Conservation (phyloP, 2,329 filamentous ascomycete species). For the Penicillium digitatum region DNA sequence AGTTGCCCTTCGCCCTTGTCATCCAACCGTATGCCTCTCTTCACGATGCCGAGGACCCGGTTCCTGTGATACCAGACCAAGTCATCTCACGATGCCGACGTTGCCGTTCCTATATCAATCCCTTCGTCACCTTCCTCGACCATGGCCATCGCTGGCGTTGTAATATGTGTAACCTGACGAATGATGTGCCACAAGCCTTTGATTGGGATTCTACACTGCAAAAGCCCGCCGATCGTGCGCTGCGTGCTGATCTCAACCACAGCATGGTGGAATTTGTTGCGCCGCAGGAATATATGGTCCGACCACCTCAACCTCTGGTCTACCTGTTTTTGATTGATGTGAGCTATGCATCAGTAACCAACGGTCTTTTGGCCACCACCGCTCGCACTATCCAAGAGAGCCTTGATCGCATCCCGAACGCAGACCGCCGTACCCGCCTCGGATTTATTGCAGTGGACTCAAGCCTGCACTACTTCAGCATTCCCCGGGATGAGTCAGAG, state of each 20-base stretch:
- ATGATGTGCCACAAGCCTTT: slow-evolving; percentile 98
- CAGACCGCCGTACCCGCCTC: slow-evolving; percentile 83
- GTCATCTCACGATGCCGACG: slow-evolving; percentile 94
- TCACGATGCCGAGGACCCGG: slow-evolving; percentile 84
- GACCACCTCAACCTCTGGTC: slow-evolving; percentile 88
- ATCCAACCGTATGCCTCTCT: slow-evolving; percentile 94
- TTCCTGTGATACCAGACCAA: slow-evolving; percentile 92
- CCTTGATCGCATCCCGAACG: slow-evolving; percentile 95
- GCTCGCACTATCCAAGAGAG: slow-evolving; percentile 93
- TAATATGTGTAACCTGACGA: slow-evolving; percentile 99
- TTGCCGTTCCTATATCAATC: slow-evolving; percentile 96
- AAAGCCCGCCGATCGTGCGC: slow-evolving; percentile 87
- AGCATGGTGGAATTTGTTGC: slow-evolving; percentile 97
- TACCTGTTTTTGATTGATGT: slow-evolving; percentile 96
- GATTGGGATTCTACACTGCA: slow-evolving; percentile 95
- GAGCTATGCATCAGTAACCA: slow-evolving; percentile 84
- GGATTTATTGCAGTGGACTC: slow-evolving; percentile 96
- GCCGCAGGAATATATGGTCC: slow-evolving; percentile 98
- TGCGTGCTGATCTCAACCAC: slow-evolving; percentile 88
- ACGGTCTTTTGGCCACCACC: slow-evolving; percentile 83
- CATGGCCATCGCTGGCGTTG: slow-evolving; percentile 97
- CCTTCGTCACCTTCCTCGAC: slow-evolving; percentile 92
- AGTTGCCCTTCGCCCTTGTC: slow-evolving; percentile 88
- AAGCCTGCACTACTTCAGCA: slow-evolving; percentile 91
- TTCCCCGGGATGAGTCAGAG: slow-evolving; percentile 83